These are phyloP conservation scores for Globisporangium cylindrosporum DNA, from an alignment of 352 stramenopile genomes.

Conservation along the genomic window DNA sequence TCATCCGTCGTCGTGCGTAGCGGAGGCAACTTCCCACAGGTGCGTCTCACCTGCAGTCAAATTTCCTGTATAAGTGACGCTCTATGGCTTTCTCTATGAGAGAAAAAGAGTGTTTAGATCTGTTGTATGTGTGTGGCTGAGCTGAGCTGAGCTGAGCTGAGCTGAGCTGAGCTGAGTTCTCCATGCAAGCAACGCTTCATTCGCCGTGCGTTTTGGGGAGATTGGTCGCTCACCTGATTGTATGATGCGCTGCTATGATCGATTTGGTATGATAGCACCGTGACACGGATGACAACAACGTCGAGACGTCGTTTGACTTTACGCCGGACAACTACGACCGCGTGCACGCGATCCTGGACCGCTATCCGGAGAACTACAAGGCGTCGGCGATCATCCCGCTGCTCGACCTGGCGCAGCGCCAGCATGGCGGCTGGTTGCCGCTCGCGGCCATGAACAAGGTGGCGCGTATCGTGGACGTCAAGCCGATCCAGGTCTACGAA, in stretches of 20 bases:
- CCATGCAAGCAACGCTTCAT: not conserved
- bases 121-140: not conserved
- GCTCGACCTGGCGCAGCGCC: conserved; percentile 95
- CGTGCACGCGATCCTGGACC: conserved; percentile 93
- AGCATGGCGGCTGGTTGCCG: conserved; percentile 97
- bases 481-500: conserved; percentile 98
- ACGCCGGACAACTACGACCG: conserved; percentile 97
- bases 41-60: conserved; percentile 2
- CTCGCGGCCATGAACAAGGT: conserved; percentile 99
- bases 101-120: not conserved
- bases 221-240: not conserved
- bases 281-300: conserved; percentile 96
- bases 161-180: not conserved
- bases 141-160: not conserved
- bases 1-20: conserved; percentile 41
- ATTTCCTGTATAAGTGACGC: not conserved
- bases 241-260: not conserved
- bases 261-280: conserved; percentile 79
- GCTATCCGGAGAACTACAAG: conserved; percentile 99
- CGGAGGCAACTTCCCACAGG: conserved; percentile 28
- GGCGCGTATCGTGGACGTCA: conserved; percentile 95
- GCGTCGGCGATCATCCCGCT: conserved; percentile 98
- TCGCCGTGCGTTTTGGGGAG: not conserved
- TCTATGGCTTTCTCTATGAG: not conserved
- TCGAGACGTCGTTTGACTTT: conserved; percentile 97